Percentiles rank a stretch among this genome's conserved stretches.
Conservation (phyloP, 2,329 filamentous ascomycete species). For the Talaromyces sp. region DNA sequence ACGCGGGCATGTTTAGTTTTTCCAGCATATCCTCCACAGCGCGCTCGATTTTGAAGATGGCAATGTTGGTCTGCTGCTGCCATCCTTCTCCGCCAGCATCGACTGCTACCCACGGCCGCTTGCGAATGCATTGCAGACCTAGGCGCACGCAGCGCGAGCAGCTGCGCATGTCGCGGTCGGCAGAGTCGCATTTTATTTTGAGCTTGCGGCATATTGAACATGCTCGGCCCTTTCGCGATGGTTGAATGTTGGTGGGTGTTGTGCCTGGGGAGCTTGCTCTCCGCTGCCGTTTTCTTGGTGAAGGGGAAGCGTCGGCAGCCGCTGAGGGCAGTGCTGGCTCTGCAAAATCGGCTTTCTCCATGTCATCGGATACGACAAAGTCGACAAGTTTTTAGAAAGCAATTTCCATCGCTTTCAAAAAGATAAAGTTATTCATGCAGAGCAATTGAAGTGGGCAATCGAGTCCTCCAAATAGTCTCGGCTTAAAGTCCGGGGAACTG, state of each 20-base stretch:
- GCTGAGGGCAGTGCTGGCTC: background rate
- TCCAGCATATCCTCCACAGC: constrained; percentile 2
- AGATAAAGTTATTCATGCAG: background rate
- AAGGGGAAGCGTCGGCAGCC: background rate
- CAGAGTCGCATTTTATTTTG: constrained; percentile 1
- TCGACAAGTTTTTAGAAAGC: background rate
- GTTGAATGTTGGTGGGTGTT: background rate
- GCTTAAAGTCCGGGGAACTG: background rate
- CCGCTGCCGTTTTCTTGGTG: background rate
- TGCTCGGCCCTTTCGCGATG: background rate
- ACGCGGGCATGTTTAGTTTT: constrained; percentile 7
- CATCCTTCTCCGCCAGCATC: background rate
- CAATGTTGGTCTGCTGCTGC: background rate
- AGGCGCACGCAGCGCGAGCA: background rate
- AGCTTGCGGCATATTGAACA: background rate
- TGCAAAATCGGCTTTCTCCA: background rate
- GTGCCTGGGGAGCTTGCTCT: background rate
- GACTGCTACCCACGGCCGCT: background rate
- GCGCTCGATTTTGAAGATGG: background rate
- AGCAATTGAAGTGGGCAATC: background rate
- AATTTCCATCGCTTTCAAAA: too few relatives aligned
- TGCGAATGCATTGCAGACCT: background rate
- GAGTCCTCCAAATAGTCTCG: too few relatives aligned
- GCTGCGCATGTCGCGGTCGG: background rate
- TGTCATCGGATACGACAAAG: background rate